phyloP scores from a whole-genome alignment of 176 grass and related monocot species.

The Ensete glaucum region DNA sequence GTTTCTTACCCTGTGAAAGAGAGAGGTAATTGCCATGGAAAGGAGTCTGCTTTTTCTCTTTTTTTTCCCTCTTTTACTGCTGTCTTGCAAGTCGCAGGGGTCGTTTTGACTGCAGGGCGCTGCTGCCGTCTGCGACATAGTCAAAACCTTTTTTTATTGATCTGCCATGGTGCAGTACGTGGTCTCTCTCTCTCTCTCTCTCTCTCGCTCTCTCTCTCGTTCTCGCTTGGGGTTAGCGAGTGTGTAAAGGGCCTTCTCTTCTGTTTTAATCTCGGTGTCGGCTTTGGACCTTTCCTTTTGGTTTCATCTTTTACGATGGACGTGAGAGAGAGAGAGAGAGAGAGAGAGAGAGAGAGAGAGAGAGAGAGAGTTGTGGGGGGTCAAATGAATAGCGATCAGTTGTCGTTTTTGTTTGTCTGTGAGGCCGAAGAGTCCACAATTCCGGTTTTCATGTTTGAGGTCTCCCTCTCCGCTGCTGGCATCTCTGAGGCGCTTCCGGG shows the following conservation, averaged over 20 bases:
- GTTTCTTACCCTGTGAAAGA: background rate
- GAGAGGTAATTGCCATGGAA: background rate
- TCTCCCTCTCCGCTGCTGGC: background rate
- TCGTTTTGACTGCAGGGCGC: background rate
- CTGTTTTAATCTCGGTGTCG: background rate
- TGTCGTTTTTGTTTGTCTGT: constrained; percentile 3
- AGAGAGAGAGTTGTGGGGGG: background rate
- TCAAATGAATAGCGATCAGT: background rate
- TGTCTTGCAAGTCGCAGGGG: background rate
- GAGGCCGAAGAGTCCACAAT: constrained; percentile 7
- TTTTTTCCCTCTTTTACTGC: background rate
- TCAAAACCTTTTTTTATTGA: background rate
- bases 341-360: too few species aligned
- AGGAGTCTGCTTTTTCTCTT: background rate
- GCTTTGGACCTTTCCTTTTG: background rate
- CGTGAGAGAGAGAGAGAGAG: background rate
- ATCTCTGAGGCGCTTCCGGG: background rate
- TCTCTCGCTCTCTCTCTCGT: background rate
- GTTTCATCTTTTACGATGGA: background rate
- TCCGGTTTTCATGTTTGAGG: background rate
- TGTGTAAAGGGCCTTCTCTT: background rate
- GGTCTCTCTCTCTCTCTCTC: background rate
- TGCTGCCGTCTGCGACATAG: background rate
- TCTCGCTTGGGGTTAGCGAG: background rate
- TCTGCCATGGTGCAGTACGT: background rate